Percentiles rank a stretch among this genome's conserved stretches.
Evolutionary conservation across 1,284 basidiomycete genomes (phyloP).

Genomic region (Boletus smithii): DNA sequence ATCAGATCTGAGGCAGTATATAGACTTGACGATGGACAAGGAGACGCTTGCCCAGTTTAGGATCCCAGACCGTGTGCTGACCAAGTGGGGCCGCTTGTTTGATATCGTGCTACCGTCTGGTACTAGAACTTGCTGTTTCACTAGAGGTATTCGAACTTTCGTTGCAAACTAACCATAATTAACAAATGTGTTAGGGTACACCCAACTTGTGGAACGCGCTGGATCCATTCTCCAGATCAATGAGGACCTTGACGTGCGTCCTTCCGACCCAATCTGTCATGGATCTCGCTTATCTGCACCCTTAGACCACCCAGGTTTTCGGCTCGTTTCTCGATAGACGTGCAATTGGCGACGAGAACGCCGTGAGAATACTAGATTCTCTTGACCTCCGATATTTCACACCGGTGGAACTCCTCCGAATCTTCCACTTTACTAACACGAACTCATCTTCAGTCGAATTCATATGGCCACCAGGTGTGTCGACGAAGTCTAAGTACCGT

Average conservation of each 20-base stretch:
- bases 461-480: conserved; percentile 56
- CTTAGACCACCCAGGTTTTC: conserved; percentile 63
- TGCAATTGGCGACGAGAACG: conserved; percentile 36
- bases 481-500: conserved; percentile 64
- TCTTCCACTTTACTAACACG: conserved; percentile 54
- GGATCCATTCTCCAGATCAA: conserved; percentile 74
- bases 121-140: conserved; percentile 71
- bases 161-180: background rate
- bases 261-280: background rate
- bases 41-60: conserved; percentile 25
- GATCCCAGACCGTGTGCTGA: conserved; percentile 60
- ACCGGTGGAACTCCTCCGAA: conserved; percentile 62
- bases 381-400: conserved; percentile 69
- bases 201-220: conserved; percentile 67
- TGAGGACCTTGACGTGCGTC: conserved; percentile 57
- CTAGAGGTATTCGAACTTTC: conserved; percentile 50
- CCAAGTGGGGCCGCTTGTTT: conserved; percentile 73
- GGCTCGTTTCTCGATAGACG: conserved; percentile 52
- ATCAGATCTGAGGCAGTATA: conserved; percentile 43
- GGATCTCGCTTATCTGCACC: conserved; percentile 3
- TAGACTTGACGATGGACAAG: conserved; percentile 42
- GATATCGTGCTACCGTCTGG: conserved; percentile 69
- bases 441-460: conserved; percentile 37
- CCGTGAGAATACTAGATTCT: conserved; percentile 53
- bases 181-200: conserved; percentile 53